Evolutionary conservation across 495 filamentous ascomycete species (phyloP), one percentile per base, ranked within the genome.

Genomic region (Aspergillus cristatus): DNA sequence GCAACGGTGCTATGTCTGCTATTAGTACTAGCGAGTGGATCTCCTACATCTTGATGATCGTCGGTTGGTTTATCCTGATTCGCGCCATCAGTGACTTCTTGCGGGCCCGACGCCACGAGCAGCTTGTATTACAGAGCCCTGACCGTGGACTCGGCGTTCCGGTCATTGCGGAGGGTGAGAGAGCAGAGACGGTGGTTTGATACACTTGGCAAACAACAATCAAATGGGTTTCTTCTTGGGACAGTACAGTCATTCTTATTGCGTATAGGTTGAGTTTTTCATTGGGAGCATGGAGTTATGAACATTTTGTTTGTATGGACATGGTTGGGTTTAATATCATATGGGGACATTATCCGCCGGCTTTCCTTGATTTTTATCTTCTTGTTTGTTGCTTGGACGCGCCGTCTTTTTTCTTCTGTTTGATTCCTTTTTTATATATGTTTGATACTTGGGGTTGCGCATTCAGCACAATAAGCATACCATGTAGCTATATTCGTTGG

Each of bases 31-130:
- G 72, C 45, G 89, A 97, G 47, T 95, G 81, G 83, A 64, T 90
- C 25, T 85, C 90, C n/a, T 97, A 97, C 52, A 58, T 83, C 7
- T 61, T 98, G 40, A 98, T 98, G 91, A 84, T 98, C 59, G 82
- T 96, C 11, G 91, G 91, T 2, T 98, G 91, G 91, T 97, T 97
- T 47, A 86, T 98, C 35, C 62, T 98, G 37, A 97, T 98, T 43
- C 74, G 85, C 51, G 76, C 86, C 11, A 81, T 95, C 33, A 85
- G 80, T 52, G 87, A 96, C 51, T 97, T 87, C 57, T 60, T 97
- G 32, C 78, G 76, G 39, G 90, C 86, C 31, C 70, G 89, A 52
- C 75, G 82, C 50, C 93, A 95, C 57, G 90, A 97, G 65, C 82
- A 88, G 53, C 68, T 98, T 31, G 86, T 98, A 6, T 57, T 96